phyloP scores from a whole-genome alignment of 2,329 filamentous ascomycete genomes.

The Ophiostoma piceae region DNA sequence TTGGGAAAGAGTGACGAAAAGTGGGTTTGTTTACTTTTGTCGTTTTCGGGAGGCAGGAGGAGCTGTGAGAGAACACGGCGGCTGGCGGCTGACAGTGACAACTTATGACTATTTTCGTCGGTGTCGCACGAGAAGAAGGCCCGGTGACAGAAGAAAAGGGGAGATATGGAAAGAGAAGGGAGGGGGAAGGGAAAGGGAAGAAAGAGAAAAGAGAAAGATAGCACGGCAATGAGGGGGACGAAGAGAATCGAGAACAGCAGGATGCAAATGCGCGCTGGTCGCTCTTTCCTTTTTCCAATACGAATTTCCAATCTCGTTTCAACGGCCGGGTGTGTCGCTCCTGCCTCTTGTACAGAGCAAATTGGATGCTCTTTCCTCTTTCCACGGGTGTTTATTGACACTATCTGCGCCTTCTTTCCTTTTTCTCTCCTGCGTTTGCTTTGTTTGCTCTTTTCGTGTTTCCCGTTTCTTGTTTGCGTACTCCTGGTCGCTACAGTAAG shows the following conservation, averaged over 20 bases:
- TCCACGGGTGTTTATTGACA: not conserved
- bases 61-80: not conserved
- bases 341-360: not conserved
- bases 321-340: not conserved
- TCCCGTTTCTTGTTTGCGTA: not conserved
- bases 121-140: not conserved
- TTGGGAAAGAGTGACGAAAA: slow-evolving; percentile 16
- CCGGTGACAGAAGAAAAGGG: not conserved
- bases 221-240: not conserved
- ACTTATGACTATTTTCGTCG: not conserved
- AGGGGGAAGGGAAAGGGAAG: not conserved
- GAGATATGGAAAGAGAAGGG: not conserved
- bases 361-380: not conserved
- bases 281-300: slow-evolving; percentile 7
- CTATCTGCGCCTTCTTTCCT: not conserved
- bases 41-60: slow-evolving; percentile 17
- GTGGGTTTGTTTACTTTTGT: slow-evolving; percentile 25
- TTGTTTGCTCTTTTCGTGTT: not conserved
- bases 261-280: not conserved
- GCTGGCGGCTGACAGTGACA: slow-evolving; percentile 5
- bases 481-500: slow-evolving; percentile 8
- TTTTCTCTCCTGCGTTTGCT: not conserved
- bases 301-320: not conserved
- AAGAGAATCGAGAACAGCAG: not conserved
- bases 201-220: not conserved